Percentiles rank a stretch among this genome's conserved stretches.
Evolutionary conservation across 306 rosid species (phyloP).

Genomic region (Prunus salicina): DNA sequence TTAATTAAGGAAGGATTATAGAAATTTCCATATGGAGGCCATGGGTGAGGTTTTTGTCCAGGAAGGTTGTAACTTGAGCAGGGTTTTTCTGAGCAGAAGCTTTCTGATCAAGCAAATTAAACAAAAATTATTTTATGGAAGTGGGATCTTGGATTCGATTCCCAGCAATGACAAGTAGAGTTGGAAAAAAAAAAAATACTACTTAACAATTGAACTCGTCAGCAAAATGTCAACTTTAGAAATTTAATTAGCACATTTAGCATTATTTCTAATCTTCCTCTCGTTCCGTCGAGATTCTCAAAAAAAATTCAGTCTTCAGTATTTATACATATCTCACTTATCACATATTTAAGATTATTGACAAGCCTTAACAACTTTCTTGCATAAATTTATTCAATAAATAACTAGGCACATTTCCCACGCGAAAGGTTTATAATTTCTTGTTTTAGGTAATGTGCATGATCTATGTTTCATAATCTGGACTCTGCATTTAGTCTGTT

Average conservation of each 20-base stretch:
- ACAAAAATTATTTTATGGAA: not conserved
- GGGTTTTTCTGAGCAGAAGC: constrained; percentile 8
- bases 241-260: not conserved
- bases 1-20: not conserved
- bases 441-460: not conserved
- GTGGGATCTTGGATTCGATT: not conserved
- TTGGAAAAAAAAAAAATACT: not conserved
- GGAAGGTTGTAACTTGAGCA: constrained; percentile 27
- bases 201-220: not conserved
- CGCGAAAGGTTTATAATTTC: not conserved
- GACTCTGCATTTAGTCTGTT: not conserved
- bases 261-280: not conserved
- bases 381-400: not conserved
- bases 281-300: too few relatives aligned
- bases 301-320: too few relatives aligned
- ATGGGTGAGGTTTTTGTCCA: not conserved
- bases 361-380: not conserved
- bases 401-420: not conserved
- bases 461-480: not conserved
- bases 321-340: not conserved
- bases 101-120: not conserved
- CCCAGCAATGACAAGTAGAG: not conserved
- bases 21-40: not conserved
- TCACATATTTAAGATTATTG: not conserved
- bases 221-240: not conserved